Evolutionary conservation across 1,284 basidiomycete genomes (phyloP), one percentile per base, ranked within the genome.

Genomic region (Ceratobasidium sp.): DNA sequence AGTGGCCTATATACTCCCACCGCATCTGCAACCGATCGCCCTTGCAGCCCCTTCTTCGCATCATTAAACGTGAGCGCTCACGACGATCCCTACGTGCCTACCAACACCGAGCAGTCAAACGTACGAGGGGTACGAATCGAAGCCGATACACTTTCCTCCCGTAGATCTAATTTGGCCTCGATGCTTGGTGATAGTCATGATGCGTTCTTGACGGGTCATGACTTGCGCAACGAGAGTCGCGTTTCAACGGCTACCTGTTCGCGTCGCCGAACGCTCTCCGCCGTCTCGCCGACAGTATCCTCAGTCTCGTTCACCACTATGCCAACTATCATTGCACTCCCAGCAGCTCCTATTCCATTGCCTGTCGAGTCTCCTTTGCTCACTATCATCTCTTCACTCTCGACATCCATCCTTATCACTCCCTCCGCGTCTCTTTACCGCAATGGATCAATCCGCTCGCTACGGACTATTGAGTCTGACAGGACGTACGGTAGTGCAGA

Each of bases 401-500:
- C 55, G 12, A 32, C 45, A 16, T 58, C 65, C 6, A 18, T 39
- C 26, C 30, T 41, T 32, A 43, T 57, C 34, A 67, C 62, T 1
- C 36, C 62, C 5, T 16, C 39, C 23, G 36, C 52, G 6, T 26
- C 52, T 23, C 3, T 69, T 5, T 21, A 21, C 21, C 52, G 52
- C 16, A 16, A 18, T 41, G 52, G 23, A 26, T 74, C 73, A 6
- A 58, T 67, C 5, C 72, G 72, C 14, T 73, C 74, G 10, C 71
- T 69, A 16, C 76, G 84, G 9, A 80, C 83, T 1, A 87, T 88
- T 12, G 77, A 76, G 53, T 77, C 74, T 23, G 72, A 76, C 21
- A 76, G 82, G 10, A 89, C 90, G 0, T 92, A 89, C 74, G 90
- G 92, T 41, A 90, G 90, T 0, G 89, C 89, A 0, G 80, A 89